phyloP scores from a whole-genome alignment of 441 rosid species.

The Jatropha podagrica region DNA sequence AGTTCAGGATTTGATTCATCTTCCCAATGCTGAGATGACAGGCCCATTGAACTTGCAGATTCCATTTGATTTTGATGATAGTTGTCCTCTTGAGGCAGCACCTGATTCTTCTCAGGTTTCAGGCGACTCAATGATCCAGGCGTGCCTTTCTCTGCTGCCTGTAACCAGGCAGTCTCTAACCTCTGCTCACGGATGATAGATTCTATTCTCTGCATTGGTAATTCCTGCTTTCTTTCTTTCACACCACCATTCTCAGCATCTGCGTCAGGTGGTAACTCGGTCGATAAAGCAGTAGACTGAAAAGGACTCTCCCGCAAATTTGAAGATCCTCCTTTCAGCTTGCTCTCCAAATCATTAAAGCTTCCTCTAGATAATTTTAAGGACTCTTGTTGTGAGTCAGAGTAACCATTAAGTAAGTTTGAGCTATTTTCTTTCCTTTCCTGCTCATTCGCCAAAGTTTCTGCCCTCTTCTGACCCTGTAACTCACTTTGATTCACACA shows the following conservation, averaged over 20 bases:
- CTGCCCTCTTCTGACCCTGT: slow-evolving; percentile 33
- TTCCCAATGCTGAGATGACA: slow-evolving; percentile 66
- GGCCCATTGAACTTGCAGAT: slow-evolving; percentile 45
- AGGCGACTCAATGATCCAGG: slow-evolving; percentile 52
- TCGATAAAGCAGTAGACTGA: slow-evolving; percentile 35
- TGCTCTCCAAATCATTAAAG: slow-evolving; percentile 40
- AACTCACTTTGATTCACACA: slow-evolving; percentile 31
- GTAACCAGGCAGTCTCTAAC: slow-evolving; percentile 96
- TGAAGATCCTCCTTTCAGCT: slow-evolving; percentile 36
- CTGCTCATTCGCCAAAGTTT: slow-evolving; percentile 32
- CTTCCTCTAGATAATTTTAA: slow-evolving; percentile 43
- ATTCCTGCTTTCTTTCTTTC: slow-evolving; percentile 47
- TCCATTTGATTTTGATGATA: slow-evolving; percentile 50
- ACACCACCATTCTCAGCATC: slow-evolving; percentile 34
- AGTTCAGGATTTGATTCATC: slow-evolving; percentile 68
- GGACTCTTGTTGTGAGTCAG: slow-evolving; percentile 39
- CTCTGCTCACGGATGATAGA: slow-evolving; percentile 92
- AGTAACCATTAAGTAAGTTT: slow-evolving; percentile 33
- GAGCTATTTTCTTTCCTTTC: slow-evolving; percentile 32
- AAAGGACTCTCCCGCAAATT: slow-evolving; percentile 21
- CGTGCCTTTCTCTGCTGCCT: slow-evolving; percentile 80
- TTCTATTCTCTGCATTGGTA: slow-evolving; percentile 90
- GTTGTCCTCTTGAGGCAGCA: slow-evolving; percentile 78
- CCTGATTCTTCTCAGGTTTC: slow-evolving; percentile 93
- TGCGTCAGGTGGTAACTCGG: slow-evolving; percentile 39